These are phyloP conservation scores for Racocetra persica DNA, from an alignment of 371 early-diverging fungal species.

Conservation along the genomic window DNA sequence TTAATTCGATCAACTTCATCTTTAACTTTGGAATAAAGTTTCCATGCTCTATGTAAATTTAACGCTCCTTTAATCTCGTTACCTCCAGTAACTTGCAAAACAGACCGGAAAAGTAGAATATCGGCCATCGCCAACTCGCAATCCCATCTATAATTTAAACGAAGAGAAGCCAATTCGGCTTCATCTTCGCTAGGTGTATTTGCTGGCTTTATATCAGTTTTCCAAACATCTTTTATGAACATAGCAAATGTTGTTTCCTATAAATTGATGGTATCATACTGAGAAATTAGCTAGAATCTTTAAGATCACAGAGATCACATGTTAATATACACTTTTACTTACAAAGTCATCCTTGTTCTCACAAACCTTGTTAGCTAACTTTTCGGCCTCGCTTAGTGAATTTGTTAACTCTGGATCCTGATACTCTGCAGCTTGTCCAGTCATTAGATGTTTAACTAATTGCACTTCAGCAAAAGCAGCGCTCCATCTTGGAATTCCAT, in stretches of 20 bases:
- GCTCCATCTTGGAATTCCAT: constrained; percentile 50
- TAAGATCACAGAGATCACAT: neutral
- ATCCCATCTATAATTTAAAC: constrained; percentile 55
- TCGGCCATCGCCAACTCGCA: constrained; percentile 54
- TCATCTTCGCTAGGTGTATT: constrained; percentile 38
- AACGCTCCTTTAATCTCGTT: constrained; percentile 53
- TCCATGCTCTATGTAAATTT: constrained; percentile 53
- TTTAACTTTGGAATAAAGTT: constrained; percentile 52
- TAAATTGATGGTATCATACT: neutral
- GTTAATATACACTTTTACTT: neutral
- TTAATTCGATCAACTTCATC: constrained; percentile 47
- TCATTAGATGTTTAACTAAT: constrained; percentile 35
- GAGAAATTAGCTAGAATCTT: neutral
- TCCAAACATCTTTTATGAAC: constrained; percentile 47
- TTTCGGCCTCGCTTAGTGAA: constrained; percentile 12
- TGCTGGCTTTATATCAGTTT: constrained; percentile 43
- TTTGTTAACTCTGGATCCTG: constrained; percentile 39
- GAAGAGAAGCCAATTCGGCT: constrained; percentile 46
- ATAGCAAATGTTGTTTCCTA: constrained; percentile 16
- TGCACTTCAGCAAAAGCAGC: constrained; percentile 50
- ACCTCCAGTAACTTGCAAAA: constrained; percentile 50
- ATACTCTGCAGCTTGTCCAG: constrained; percentile 20
- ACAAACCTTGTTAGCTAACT: constrained; percentile 28
- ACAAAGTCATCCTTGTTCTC: constrained; percentile 36
- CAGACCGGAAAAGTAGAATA: constrained; percentile 49